Evolutionary conservation across 164 flowering plant species (phyloP).

Genomic region (Litsea cubeba): DNA sequence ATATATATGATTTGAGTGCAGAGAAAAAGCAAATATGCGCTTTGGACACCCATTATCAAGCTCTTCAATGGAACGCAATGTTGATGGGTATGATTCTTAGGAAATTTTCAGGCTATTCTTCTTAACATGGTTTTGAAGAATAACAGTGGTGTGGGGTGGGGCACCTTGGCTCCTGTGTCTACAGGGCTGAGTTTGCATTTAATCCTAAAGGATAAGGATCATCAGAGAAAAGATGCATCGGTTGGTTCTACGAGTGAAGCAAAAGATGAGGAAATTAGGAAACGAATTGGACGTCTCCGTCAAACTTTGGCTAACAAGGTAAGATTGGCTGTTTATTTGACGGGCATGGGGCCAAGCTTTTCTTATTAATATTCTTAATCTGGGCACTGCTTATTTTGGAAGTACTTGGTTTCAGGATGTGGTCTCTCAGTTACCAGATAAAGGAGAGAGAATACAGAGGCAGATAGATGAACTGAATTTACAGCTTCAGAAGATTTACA

Average conservation of each 20-base stretch:
- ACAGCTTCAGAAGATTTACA: conserved; percentile 46
- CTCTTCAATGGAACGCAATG: conserved; percentile 31
- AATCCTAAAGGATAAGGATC: conserved; percentile 72
- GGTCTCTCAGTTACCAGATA: conserved; percentile 62
- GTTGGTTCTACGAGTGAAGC: conserved; percentile 18
- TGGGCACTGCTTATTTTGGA: conserved; percentile 4
- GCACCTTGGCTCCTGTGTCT: conserved; percentile 3
- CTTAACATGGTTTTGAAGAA: background rate
- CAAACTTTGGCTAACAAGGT: conserved; percentile 61
- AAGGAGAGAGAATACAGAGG: conserved; percentile 56
- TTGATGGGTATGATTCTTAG: conserved; percentile 49
- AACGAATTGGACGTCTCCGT: conserved; percentile 51
- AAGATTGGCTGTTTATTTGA: background rate
- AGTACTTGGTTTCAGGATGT: conserved; percentile 35
- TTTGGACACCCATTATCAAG: conserved; percentile 31
- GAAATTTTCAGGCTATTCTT: background rate
- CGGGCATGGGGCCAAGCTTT: background rate
- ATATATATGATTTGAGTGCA: conserved; percentile 12
- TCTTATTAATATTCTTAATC: background rate
- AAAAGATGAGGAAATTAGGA: conserved; percentile 55
- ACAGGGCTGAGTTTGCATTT: conserved; percentile 64
- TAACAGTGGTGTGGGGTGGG: background rate
- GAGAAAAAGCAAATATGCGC: conserved; percentile 25
- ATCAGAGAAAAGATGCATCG: conserved; percentile 24
- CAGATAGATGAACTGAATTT: conserved; percentile 50